Percentiles rank a stretch among this genome's conserved stretches.
Evolutionary conservation across 1,139 yeast genomes (phyloP).

Genomic region (Casaregolazyma suthepensis): DNA sequence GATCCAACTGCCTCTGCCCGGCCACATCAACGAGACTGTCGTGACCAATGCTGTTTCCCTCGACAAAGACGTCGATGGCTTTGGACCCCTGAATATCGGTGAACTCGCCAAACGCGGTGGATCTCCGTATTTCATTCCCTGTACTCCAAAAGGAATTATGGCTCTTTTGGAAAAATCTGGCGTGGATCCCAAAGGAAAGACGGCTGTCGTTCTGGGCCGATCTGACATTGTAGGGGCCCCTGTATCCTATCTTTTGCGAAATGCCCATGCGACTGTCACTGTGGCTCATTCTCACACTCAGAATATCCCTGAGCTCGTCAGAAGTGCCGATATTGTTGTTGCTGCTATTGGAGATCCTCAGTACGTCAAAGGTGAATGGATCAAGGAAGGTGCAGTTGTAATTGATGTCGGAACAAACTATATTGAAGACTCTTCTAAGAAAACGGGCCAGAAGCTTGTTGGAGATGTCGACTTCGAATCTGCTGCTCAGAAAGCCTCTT

Average conservation of each 20-base stretch:
- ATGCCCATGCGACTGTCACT: constrained; percentile 82
- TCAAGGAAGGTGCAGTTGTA: constrained; percentile 76
- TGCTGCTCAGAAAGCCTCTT: constrained; percentile 60
- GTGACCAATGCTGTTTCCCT: constrained; percentile 73
- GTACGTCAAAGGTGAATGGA: constrained; percentile 84
- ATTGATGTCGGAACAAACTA: constrained; percentile 97
- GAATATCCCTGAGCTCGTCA: constrained; percentile 54
- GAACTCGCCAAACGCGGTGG: constrained; percentile 90
- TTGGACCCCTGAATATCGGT: constrained; percentile 84
- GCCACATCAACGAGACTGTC: constrained; percentile 68
- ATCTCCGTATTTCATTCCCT: constrained; percentile 77
- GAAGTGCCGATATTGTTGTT: constrained; percentile 80
- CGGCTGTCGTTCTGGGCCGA: constrained; percentile 93
- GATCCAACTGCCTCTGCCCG: constrained; percentile 87
- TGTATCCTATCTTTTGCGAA: constrained; percentile 71
- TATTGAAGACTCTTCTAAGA: constrained; percentile 65
- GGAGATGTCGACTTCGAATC: constrained; percentile 88
- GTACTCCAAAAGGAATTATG: constrained; percentile 95
- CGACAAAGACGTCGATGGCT: constrained; percentile 93
- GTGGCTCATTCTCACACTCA: constrained; percentile 73
- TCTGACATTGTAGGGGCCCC: constrained; percentile 97
- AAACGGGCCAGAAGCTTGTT: constrained; percentile 79
- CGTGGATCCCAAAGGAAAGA: constrained; percentile 63
- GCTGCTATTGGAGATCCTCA: constrained; percentile 86
- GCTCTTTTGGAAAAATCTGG: constrained; percentile 60